Evolutionary conservation across 2,329 filamentous ascomycete species (phyloP), one percentile per base, ranked within the genome.

Genomic region (Phialophora verrucosa): DNA sequence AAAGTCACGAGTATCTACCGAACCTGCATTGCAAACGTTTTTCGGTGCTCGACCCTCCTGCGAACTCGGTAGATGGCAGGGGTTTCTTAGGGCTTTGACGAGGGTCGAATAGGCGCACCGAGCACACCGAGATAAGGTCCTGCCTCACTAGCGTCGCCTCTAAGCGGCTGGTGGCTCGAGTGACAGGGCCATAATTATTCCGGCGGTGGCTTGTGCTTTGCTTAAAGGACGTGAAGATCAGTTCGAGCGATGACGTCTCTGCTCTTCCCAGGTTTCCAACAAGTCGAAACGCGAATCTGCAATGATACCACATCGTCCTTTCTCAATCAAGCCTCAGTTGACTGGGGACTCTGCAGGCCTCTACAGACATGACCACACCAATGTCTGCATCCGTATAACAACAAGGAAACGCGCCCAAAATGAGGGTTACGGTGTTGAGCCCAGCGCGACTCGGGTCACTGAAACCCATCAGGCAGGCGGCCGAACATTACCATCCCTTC

Each of bases 101-200:
- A 32, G 4, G n/a, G 29, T 60, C 27, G 5, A 53, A 60, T 51
- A 14, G 57, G 57, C 56, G 27, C 27, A 17, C 51, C 51, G 12
- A 51, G 57, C 56, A 17, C 27, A 17, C 51, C 51, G 12, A 51
- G 49, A 27, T 4, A 27, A 51, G 49, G 12, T 12, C 49, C 25
- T 23, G 49, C 4, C 12, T 51, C n/a, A 5, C 47, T 23, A 51
- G 49, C 49, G 23, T 11, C 12, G 20, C 20, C 25, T 14, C 17
- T n/a, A n/a, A 44, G 1, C 38, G 17, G 38, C 38, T n/a, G 17
- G 38, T 44, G 38, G 38, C 38, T 7, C 38, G 38, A 44, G 17
- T 42, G 47, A 54, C 54, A 53, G 59, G 59, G 49, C 31, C 23
- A 44, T 12, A 61, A 61, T 51, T 61, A 20, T 38, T 61, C 49